Conservation (phyloP, 768 basidiomycete species). For the Lactifluus piperatus region DNA sequence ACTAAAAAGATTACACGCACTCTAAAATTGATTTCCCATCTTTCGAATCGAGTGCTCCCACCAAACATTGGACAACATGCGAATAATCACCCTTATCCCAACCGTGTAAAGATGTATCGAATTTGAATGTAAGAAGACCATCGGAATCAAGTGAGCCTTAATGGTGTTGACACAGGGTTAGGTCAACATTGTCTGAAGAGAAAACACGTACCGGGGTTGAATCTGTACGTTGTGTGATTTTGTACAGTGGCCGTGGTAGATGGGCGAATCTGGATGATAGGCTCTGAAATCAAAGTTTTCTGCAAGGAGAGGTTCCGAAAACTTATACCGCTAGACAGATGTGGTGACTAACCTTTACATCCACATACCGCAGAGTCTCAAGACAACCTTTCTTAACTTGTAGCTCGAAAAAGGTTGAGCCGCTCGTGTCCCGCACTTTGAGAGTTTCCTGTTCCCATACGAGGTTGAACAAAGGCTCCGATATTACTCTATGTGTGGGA, state of each 20-base stretch:
- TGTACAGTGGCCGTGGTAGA: background rate
- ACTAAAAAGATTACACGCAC: background rate
- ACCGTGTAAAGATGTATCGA: background rate
- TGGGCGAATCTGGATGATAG: constrained; percentile 5
- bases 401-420: constrained; percentile 3
- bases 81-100: constrained; percentile 1
- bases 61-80: background rate
- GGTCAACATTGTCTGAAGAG: background rate
- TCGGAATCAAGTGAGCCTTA: background rate
- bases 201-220: constrained; percentile 5
- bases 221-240: background rate
- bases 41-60: background rate
- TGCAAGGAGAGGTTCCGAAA: background rate
- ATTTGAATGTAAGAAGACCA: constrained; percentile 12
- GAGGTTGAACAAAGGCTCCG: background rate
- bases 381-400: background rate
- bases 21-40: constrained; percentile 1
- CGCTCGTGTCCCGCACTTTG: background rate
- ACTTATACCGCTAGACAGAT: background rate
- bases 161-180: background rate
- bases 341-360: background rate
- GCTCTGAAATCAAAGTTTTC: background rate
- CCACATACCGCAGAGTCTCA: background rate
- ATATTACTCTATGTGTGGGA: background rate
- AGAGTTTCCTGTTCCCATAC: background rate